phyloP scores from a whole-genome alignment of 2,329 filamentous ascomycete species.

The Cercospora brassicicola region DNA sequence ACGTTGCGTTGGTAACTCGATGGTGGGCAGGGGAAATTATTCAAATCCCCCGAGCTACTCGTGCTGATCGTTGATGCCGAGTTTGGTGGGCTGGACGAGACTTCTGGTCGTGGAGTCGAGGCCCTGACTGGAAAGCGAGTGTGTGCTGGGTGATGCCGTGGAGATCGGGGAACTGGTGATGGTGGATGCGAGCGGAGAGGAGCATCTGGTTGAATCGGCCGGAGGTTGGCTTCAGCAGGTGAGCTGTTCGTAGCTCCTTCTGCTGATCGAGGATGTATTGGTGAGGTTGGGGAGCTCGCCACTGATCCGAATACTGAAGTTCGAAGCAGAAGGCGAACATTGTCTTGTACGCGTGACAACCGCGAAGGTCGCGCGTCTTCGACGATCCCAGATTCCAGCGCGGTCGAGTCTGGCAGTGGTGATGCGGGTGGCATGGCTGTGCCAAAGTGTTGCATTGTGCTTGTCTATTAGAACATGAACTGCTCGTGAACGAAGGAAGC shows the following conservation, averaged over 20 bases:
- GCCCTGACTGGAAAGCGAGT: conserved; percentile 7
- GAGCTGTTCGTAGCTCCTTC: neutral
- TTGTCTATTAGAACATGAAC: neutral
- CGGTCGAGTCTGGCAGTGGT: conserved; percentile 37
- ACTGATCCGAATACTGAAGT: conserved; percentile 33
- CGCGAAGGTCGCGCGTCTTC: conserved; percentile 32
- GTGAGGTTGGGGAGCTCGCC: conserved; percentile 25
- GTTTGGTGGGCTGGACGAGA: conserved; percentile 25
- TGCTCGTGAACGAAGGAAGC: neutral
- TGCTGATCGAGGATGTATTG: conserved; percentile 16
- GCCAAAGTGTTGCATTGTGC: conserved; percentile 21
- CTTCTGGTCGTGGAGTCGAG: conserved; percentile 17
- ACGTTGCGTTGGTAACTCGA: conserved; percentile 25
- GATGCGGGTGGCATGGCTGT: conserved; percentile 20
- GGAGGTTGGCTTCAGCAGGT: conserved; percentile 8
- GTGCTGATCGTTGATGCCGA: conserved; percentile 11
- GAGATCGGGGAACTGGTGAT: neutral
- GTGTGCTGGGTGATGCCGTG: conserved; percentile 8
- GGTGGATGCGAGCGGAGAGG: conserved; percentile 20
- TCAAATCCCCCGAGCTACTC: conserved; percentile 2
- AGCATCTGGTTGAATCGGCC: conserved; percentile 4
- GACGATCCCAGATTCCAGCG: conserved; percentile 38
- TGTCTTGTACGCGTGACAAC: conserved; percentile 37
- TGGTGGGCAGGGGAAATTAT: conserved; percentile 26
- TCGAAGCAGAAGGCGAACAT: conserved; percentile 38